A percentile compares a stretch with the other conserved stretches of the same genome.
Conservation (phyloP, 2,329 filamentous ascomycete genomes). For the Arthrinium phaeospermum region DNA sequence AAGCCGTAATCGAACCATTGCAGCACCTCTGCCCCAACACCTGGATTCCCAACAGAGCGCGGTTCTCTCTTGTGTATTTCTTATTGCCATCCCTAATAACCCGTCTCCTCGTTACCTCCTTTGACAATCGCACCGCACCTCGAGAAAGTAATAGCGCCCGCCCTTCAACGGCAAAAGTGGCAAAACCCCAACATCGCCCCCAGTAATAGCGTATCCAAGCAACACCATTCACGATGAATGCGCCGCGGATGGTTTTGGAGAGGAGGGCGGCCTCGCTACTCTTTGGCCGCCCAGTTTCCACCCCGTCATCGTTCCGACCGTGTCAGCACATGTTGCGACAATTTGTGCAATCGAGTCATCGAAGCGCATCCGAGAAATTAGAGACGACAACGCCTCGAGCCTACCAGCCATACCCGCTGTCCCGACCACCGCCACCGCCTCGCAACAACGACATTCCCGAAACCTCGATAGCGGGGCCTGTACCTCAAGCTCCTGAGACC, state of each 20-base stretch:
- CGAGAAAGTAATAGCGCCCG: not conserved
- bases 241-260: constrained; percentile 41
- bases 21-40: constrained; percentile 12
- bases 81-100: not conserved
- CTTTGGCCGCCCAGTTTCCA: constrained; percentile 38
- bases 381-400: constrained; percentile 40
- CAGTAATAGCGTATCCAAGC: not conserved
- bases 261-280: constrained; percentile 36
- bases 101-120: not conserved
- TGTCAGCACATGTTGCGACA: constrained; percentile 45
- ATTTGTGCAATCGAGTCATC: constrained; percentile 25
- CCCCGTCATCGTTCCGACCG: constrained; percentile 47
- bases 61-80: not conserved
- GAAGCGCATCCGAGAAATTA: constrained; percentile 35
- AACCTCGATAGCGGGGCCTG: constrained; percentile 53
- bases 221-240: constrained; percentile 47
- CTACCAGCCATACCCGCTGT: constrained; percentile 60
- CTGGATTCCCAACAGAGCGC: constrained; percentile 5
- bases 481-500: constrained; percentile 60
- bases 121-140: not conserved
- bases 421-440: constrained; percentile 46
- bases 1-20: constrained; percentile 14
- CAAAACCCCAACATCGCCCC: not conserved
- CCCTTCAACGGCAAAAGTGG: not conserved
- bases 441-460: constrained; percentile 52